phyloP scores from a whole-genome alignment of 2,329 filamentous ascomycete species.

The Bertia moriformis region DNA sequence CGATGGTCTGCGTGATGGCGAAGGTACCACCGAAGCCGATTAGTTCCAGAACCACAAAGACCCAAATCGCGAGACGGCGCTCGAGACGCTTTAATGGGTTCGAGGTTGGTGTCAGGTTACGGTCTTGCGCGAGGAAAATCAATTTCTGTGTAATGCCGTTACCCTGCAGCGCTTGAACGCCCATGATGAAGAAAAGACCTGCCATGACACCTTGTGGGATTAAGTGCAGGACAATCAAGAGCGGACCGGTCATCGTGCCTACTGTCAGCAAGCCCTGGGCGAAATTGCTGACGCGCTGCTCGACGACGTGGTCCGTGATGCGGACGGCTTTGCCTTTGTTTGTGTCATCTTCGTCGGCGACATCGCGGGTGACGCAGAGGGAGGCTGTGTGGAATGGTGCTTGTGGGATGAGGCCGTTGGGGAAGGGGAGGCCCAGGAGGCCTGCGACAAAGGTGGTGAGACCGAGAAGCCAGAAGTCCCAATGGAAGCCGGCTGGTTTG shows the following conservation, averaged over 20 bases:
- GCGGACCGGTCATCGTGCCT: conserved; percentile 39
- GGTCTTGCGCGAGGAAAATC: conserved; percentile 29
- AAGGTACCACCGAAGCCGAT: conserved; percentile 35
- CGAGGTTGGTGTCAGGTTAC: conserved; percentile 26
- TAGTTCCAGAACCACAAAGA: conserved; percentile 34
- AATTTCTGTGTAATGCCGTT: conserved; percentile 37
- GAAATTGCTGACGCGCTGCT: conserved; percentile 40
- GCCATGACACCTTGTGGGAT: conserved; percentile 37
- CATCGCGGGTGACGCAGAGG: conserved; percentile 24
- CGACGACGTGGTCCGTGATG: conserved; percentile 30
- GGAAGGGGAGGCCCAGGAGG: conserved; percentile 38
- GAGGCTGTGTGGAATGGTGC: conserved; percentile 43
- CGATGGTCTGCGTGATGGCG: conserved; percentile 43
- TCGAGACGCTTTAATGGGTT: conserved; percentile 27
- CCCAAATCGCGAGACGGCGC: conserved; percentile 25
- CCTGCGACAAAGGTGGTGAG: conserved; percentile 37
- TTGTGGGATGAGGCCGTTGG: conserved; percentile 43
- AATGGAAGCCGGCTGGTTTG: conserved; percentile 45
- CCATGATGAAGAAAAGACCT: conserved; percentile 43
- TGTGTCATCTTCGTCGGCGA: conserved; percentile 20
- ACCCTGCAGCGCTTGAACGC: conserved; percentile 23
- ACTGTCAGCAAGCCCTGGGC: conserved; percentile 36
- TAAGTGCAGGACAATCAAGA: conserved; percentile 33
- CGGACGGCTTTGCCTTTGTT: conserved; percentile 26
- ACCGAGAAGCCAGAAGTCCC: conserved; percentile 43